Conservation (phyloP, 257 asterid genomes). For the Parsonsia alboflavescens region DNA sequence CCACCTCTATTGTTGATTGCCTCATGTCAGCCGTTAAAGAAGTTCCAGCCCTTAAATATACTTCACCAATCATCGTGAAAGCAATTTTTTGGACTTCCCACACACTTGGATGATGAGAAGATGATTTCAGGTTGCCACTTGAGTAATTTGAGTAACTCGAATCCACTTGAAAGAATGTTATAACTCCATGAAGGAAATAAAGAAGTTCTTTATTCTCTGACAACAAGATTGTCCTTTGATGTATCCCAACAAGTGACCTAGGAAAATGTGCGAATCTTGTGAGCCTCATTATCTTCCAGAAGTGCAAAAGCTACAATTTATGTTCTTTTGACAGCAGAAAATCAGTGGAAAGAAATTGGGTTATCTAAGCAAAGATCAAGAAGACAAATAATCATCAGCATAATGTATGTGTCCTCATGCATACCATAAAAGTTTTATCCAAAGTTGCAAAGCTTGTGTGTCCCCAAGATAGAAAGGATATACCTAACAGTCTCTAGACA, state of each 20-base stretch:
- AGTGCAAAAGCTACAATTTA: not conserved
- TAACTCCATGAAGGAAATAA: conserved; percentile 57
- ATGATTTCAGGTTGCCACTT: conserved; percentile 29
- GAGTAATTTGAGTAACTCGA: conserved; percentile 32
- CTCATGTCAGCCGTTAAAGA: conserved; percentile 56
- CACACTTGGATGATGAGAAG: conserved; percentile 23
- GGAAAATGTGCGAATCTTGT: conserved; percentile 5
- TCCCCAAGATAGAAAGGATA: conserved; percentile 19
- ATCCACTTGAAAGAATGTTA: conserved; percentile 42
- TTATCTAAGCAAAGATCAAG: not conserved
- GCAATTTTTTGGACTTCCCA: conserved; percentile 58
- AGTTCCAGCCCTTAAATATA: conserved; percentile 59
- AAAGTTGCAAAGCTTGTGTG: not conserved
- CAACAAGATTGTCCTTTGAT: conserved; percentile 43
- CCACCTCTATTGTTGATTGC: conserved; percentile 81
- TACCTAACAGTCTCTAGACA: conserved; percentile 71
- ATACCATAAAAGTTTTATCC: not conserved
- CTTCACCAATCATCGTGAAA: conserved; percentile 63
- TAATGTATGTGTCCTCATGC: not conserved
- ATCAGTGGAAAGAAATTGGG: not conserved
- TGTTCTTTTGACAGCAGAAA: not conserved
- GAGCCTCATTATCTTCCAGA: not conserved
- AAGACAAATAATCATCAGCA: not conserved
- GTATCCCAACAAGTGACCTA: conserved; percentile 58
- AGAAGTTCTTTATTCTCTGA: conserved; percentile 55